Evolutionary conservation across 768 basidiomycete species (phyloP).

Genomic region (Cytidiella melzeri): DNA sequence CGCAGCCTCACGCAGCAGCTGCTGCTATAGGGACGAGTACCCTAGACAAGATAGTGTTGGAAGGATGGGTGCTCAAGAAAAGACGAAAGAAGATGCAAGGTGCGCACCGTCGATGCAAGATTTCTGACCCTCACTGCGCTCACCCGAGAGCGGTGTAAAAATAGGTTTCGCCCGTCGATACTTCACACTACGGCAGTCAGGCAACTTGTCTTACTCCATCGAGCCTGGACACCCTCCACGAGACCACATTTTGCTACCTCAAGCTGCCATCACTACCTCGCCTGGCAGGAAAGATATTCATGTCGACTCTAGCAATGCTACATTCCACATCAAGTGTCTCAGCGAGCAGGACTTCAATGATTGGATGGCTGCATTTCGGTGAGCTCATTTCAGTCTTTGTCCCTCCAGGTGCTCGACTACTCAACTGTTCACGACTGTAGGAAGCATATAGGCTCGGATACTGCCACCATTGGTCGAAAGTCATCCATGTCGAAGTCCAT

Average conservation of each 20-base stretch:
- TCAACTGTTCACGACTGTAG: slow-evolving; percentile 29
- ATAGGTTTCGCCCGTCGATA: slow-evolving; percentile 81
- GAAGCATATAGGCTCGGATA: slow-evolving; percentile 52
- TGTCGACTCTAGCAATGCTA: slow-evolving; percentile 67
- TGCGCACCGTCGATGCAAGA: slow-evolving; percentile 20
- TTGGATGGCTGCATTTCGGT: slow-evolving; percentile 79
- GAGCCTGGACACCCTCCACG: slow-evolving; percentile 66
- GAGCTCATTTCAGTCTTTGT: slow-evolving; percentile 11
- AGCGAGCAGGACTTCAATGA: slow-evolving; percentile 59
- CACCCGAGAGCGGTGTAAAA: background rate
- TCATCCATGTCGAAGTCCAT: slow-evolving; percentile 30
- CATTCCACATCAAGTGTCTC: slow-evolving; percentile 81
- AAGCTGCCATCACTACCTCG: slow-evolving; percentile 73
- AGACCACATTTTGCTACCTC: slow-evolving; percentile 56
- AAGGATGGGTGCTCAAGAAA: slow-evolving; percentile 87
- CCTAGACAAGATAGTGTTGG: slow-evolving; percentile 34
- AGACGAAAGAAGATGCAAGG: slow-evolving; percentile 87
- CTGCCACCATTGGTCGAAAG: slow-evolving; percentile 30
- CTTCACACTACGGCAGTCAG: slow-evolving; percentile 63
- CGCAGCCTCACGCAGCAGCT: slow-evolving; percentile 6
- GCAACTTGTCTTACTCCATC: slow-evolving; percentile 69
- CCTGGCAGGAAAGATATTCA: slow-evolving; percentile 76
- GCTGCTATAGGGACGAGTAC: background rate
- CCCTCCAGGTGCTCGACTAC: background rate
- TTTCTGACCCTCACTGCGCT: background rate